Percentiles rank a stretch among this genome's conserved stretches.
These are phyloP conservation scores for Brassica hybrid DNA, from an alignment of 441 rosid genomes.

Conservation along the genomic window DNA sequence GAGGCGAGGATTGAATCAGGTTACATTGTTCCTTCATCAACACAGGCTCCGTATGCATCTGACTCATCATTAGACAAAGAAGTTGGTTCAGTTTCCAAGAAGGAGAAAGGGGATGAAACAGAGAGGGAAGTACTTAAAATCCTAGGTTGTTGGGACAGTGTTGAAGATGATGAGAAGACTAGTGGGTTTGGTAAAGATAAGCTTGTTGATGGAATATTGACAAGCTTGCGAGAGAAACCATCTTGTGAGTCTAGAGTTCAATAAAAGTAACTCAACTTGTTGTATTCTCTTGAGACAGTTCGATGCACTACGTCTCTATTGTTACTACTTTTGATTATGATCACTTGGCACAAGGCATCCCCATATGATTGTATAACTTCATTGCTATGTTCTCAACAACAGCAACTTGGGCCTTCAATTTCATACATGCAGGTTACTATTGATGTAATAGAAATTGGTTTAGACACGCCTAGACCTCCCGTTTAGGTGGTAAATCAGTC, in stretches of 20 bases:
- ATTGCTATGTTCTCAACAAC: no score
- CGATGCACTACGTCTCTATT: no score
- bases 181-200: conserved; percentile 48
- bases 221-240: conserved; percentile 48
- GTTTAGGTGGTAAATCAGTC: no score
- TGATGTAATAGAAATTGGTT: no score
- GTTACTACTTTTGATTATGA: no score
- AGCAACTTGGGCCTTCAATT: no score
- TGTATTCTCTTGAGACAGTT: no score
- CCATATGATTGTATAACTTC: no score
- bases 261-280: not conserved
- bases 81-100: conserved; percentile 65
- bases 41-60: conserved; percentile 39
- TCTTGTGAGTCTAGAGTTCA: not conserved
- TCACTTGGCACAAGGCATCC: no score
- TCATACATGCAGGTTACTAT: no score
- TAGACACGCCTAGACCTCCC: no score
- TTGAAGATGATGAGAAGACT: not conserved
- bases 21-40: conserved; percentile 52
- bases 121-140: conserved; percentile 55
- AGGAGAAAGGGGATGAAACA: conserved; percentile 31
- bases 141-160: conserved; percentile 60
- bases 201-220: conserved; percentile 62
- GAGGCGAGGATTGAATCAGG: conserved; percentile 61
- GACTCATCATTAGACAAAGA: conserved; percentile 63